Evolutionary conservation across 176 grass and related monocot species (phyloP).

Genomic region (Stipa capillata): DNA sequence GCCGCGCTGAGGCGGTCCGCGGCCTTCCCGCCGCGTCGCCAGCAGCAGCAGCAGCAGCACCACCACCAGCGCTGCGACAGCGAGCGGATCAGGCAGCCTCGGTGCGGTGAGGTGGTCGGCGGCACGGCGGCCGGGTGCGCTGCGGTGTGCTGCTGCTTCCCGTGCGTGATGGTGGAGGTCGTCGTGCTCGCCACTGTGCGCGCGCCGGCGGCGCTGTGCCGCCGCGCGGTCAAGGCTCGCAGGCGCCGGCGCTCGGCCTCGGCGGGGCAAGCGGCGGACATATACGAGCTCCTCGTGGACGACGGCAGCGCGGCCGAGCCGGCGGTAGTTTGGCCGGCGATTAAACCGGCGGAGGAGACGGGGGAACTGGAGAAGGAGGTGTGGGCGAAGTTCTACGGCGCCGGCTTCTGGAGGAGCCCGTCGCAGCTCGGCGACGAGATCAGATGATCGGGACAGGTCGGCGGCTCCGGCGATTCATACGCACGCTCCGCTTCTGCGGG

Average conservation of each 20-base stretch:
- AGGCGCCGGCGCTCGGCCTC: slow-evolving; percentile 7
- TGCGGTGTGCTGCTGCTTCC: slow-evolving; percentile 72
- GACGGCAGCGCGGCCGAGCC: not conserved
- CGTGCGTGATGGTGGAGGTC: slow-evolving; percentile 63
- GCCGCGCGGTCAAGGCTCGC: slow-evolving; percentile 26
- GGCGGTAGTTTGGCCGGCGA: not conserved
- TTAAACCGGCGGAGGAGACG: not conserved
- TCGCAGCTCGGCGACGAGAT: slow-evolving; percentile 46
- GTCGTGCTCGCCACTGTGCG: slow-evolving; percentile 66
- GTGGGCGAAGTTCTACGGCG: slow-evolving; percentile 62
- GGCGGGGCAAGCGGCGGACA: slow-evolving; percentile 33
- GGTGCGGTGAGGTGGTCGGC: slow-evolving; percentile 58
- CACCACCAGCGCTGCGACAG: slow-evolving; percentile 27
- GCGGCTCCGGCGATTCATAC: not conserved
- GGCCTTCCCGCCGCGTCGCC: slow-evolving; percentile 26
- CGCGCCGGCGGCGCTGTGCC: slow-evolving; percentile 55
- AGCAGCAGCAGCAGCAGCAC: not conserved
- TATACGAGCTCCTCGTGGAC: slow-evolving; percentile 40
- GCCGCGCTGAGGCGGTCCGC: slow-evolving; percentile 11
- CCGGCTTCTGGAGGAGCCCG: slow-evolving; percentile 89
- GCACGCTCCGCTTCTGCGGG: not conserved
- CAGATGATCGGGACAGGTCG: slow-evolving; percentile 13
- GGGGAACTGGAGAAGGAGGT: slow-evolving; percentile 72
- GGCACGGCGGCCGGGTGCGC: slow-evolving; percentile 71
- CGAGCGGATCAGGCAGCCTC: not conserved